Evolutionary conservation across 495 filamentous ascomycete genomes (phyloP), one percentile per base, ranked within the genome.

Genomic region (Penicillium chermesinum): DNA sequence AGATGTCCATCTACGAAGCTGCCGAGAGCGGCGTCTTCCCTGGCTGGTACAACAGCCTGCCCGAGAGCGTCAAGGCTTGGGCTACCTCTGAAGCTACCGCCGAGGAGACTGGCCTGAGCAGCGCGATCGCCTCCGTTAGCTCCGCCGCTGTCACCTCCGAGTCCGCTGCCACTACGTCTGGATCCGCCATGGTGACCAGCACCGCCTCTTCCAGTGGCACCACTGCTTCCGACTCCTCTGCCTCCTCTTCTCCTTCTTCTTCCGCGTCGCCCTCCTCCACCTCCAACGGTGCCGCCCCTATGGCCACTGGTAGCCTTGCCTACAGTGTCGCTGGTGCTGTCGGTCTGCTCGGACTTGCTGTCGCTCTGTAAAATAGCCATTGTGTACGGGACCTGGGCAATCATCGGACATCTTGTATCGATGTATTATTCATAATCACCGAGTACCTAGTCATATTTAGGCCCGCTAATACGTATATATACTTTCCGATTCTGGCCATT

Each of bases 41-140:
- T 4, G 59, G 48, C 22, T 62, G 59, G 59, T 62, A 62, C 38
- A 62, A 48, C 43, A 17, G 13, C n/a, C 46, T 62, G 17, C 59
- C 59, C 15, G 45, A 34, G 45, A 59, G 53, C 41, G 59, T 62
- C 33, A 58, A 57, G 46, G 55, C 57, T 22, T 60, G 51, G 50
- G 54, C 52, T 30, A 61, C 48, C 9, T 33, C 46, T 9, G 25
- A 47, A 4, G 44, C 3, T n/a, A 16, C 8, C 3, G 34, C 32
- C 12, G 36, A 10, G 1, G 30, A 22, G 21, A 40, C 22, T 18
- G 27, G 27, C 8, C 18, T 43, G 16, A 34, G 32, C 25, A 30
- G 25, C 32, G 16, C 9, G 2, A 18, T 40, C 21, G 7, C 37
- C 33, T 3, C 46, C 32, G 32, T 38, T 25, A 41, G 22, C 27